A percentile compares a stretch with the other conserved stretches of the same genome.
Conservation (phyloP, 352 stramenopile genomes). For the Globisporangium cederbergense region DNA sequence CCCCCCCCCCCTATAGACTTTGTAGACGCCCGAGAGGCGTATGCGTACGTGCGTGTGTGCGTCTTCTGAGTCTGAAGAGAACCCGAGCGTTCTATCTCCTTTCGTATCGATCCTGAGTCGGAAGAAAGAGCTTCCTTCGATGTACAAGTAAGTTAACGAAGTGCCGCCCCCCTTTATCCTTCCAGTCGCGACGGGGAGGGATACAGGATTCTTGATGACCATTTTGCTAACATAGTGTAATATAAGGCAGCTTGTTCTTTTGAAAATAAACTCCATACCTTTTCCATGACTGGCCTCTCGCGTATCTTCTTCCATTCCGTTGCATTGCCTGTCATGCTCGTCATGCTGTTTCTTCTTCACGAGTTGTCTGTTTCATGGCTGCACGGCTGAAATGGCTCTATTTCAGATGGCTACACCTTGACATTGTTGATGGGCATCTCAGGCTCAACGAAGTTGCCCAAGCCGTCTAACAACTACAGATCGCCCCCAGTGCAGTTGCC, state of each 20-base stretch:
- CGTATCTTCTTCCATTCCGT: neutral
- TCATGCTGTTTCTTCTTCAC: neutral
- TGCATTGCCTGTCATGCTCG: neutral
- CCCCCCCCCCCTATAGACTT: constrained; percentile 26
- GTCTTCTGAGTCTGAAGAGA: constrained; percentile 22
- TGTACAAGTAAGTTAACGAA: constrained; percentile 65
- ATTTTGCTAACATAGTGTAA: constrained; percentile 68
- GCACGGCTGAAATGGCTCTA: neutral
- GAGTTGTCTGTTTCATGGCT: neutral
- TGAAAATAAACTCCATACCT: constrained; percentile 46
- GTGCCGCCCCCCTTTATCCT: constrained; percentile 46
- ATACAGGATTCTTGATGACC: constrained; percentile 43
- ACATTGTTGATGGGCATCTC: neutral
- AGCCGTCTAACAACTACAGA: neutral
- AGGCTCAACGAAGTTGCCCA: neutral
- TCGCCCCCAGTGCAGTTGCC: neutral
- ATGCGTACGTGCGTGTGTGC: constrained; percentile 20
- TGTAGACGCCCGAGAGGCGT: constrained; percentile 21
- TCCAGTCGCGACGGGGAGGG: constrained; percentile 31
- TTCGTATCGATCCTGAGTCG: constrained; percentile 44
- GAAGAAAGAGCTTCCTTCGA: constrained; percentile 76
- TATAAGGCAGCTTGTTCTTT: constrained; percentile 71
- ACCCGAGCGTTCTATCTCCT: constrained; percentile 23
- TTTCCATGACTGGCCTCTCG: neutral
- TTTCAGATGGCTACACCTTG: constrained; percentile 1